Base-by-base conservation (phyloP, 2,329 filamentous ascomycete genomes). In the Pestalotiopsis sp. region DNA sequence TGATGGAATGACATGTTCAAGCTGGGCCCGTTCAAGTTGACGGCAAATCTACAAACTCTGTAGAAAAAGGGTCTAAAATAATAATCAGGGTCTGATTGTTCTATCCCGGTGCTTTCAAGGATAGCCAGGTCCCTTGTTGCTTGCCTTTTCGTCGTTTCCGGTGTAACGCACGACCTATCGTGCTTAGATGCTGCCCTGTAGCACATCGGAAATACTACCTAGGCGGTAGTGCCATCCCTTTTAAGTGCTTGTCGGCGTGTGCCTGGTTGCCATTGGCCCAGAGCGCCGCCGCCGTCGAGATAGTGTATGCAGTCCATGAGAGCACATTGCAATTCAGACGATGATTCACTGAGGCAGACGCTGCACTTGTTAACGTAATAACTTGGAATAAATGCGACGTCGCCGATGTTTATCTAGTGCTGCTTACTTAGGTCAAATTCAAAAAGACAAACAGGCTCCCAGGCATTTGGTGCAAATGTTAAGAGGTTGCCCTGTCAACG, bases 401-500 rank as follows among this genome's bases (percentile, higher is more conserved):
- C 9, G 17, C 17, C 20, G 7, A 52, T 52, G 45, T 52, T 52
- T n/a, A 52, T 20, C 17, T 11, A n/a, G 17, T 52, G 57, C 57
- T 13, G 25, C 23, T 13, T 3, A 59, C 20, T 5, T 27, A 27
- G 11, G 27, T 59, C 23, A 6, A 59, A 20, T 52, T 2, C 12
- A n/a, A 27, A 36, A 27, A 59, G 57, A 59, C 23, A 14, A 17
- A 17, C 23, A 27, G 17, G 20, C 14, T 4, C 27, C 12, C 23
- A 59, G 57, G 27, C 57, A 59, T 14, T 59, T 36, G 57, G 27
- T 13, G 23, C 59, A 62, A 36, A 39, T 36, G 12, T 36, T 17
- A 64, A 39, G 31, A 41, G 61, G 61, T 64, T 64, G 61, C 61
- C 39, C n/a, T 45, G 61, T 64, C 41, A 64, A 64, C 61, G 25